Conservation (phyloP, 352 stramenopile species). For the Pythium biforme region DNA sequence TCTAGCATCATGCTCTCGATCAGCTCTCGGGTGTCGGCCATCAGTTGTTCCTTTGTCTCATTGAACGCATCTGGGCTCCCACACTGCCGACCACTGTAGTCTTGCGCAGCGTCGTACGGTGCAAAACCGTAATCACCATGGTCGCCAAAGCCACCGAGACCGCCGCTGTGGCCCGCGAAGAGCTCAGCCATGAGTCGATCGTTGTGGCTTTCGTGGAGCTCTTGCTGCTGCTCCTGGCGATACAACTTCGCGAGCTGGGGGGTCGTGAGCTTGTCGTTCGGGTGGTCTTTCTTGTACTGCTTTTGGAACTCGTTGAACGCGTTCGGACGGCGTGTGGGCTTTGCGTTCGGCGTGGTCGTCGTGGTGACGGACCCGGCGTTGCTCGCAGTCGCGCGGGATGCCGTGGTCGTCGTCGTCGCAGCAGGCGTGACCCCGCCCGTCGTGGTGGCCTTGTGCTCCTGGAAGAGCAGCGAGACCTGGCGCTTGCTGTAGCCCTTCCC, state of each 20-base stretch:
- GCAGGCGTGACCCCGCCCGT: not conserved
- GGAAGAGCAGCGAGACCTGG: slow-evolving; percentile 4
- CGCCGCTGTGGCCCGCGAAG: not conserved
- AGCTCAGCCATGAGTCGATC: not conserved
- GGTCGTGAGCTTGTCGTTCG: not conserved
- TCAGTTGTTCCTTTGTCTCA: too few species aligned
- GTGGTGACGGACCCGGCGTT: too few species aligned
- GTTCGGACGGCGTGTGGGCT: not conserved
- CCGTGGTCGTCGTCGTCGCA: not conserved
- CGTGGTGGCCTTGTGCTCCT: not conserved
- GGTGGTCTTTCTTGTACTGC: slow-evolving; percentile 11
- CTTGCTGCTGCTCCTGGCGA: not conserved
- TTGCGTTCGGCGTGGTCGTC: too few species aligned
- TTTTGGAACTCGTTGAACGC: slow-evolving; percentile 18
- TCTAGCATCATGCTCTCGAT: not conserved
- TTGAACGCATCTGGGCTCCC: too few species aligned
- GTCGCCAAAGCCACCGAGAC: not conserved
- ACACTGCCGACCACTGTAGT: too few species aligned
- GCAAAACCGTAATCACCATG: too few species aligned
- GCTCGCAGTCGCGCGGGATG: not conserved
- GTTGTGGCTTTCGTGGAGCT: not conserved
- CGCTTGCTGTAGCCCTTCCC: not conserved
- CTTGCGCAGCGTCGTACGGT: too few species aligned
- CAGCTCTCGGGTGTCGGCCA: not conserved
- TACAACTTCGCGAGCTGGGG: not conserved